Evolutionary conservation across 176 grass and related monocot species (phyloP), one percentile per base, ranked within the genome.

Genomic region (Eremochloa ophiuroides): DNA sequence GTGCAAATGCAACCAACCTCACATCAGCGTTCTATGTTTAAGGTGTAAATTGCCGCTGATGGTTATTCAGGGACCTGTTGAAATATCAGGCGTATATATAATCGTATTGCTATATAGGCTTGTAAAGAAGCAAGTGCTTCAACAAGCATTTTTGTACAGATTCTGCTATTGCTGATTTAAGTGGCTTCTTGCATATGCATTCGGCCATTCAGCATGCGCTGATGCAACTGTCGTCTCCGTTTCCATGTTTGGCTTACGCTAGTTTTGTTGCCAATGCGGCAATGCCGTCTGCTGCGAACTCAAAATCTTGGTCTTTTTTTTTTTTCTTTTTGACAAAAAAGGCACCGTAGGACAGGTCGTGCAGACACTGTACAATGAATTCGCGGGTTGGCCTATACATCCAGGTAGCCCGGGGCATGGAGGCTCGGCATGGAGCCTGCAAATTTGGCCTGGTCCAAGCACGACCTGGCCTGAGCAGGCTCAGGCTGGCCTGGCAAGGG

Each of bases 1-100:
- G 88, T 77, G 83, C 73, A 86, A 86, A 82, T 82, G 73, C n/a
- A n/a, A 65, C 73, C 56, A 17, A 28, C 58, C 72, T 63, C 20
- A 61, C 13, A 23, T 35, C 29, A 20, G 51, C 34, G 12, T 37
- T 79, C 28, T 67, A 43, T 76, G 44, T 68, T 60, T 35, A 71
- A 71, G 38, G 28, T 25, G 62, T 84, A 67, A 76, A 85, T 81
- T 20, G 28, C 17, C 1, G 9, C 26, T 78, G 33, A 59, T 59
- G 47, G 29, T 80, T 29, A 56, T 66, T 71, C 26, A 35, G 31
- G 26, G 27, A 68, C 25, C 51, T 42, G 6, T 26, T 68, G 28
- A 70, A 82, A 34, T 34, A 34, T 34, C 2, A 34, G n/a, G n/a
- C n/a, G n/a, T n/a, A 64, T 77, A 68, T 40, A 22, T 38, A 76